A percentile compares a stretch with the other conserved stretches of the same genome.
These are phyloP conservation scores for Cupressus sempervirens DNA, from an alignment of 75 land plant genomes.

Conservation along the genomic window DNA sequence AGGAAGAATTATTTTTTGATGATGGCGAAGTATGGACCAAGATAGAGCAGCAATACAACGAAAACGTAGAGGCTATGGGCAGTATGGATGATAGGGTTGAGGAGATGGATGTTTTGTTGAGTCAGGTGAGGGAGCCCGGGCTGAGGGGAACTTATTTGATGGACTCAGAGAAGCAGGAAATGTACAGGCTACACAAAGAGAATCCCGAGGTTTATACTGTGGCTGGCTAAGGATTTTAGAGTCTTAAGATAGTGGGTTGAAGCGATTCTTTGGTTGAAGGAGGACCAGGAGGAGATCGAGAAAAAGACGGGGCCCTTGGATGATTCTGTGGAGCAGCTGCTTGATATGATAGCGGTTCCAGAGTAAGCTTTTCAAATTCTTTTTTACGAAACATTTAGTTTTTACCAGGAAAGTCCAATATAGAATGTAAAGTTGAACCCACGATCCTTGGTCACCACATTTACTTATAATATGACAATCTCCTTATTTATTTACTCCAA, in stretches of 20 bases:
- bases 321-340: conserved; percentile 62
- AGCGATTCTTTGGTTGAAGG: conserved; percentile 93
- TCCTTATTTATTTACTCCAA: no score
- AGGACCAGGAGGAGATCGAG: conserved; percentile 86
- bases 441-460: no score
- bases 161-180: conserved; percentile 78
- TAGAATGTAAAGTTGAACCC: no score
- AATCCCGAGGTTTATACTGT: conserved; percentile 76
- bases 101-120: conserved; percentile 30
- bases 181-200: conserved; percentile 81
- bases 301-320: conserved; percentile 76
- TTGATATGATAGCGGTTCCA: conserved; percentile 49
- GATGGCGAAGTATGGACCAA: conserved; percentile 17
- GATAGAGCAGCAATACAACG: conserved; percentile 18
- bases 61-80: conserved; percentile 24
- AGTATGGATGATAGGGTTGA: conserved; percentile 23
- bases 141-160: conserved; percentile 67
- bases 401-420: no score
- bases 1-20: neutral
- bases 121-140: conserved; percentile 76
- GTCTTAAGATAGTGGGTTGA: conserved; percentile 92
- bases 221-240: conserved; percentile 73
- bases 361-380: conserved; percentile 50
- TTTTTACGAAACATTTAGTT: neutral
- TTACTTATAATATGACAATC: no score